Evolutionary conservation across 2,329 filamentous ascomycete genomes (phyloP).

Genomic region (Ceratocystis destructans): DNA sequence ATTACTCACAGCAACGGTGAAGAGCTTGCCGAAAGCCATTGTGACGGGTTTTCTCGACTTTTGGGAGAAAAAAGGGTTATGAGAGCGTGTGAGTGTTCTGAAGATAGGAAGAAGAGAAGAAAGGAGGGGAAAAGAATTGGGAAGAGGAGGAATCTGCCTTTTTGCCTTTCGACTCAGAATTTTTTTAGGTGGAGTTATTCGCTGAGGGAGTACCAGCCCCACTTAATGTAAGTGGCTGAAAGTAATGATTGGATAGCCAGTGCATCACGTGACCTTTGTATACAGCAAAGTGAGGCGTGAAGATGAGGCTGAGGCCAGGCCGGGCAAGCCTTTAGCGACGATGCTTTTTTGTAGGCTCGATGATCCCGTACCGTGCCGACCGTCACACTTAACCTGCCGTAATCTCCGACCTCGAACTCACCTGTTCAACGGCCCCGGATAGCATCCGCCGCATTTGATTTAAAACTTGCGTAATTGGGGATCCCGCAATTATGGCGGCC

Average conservation of each 20-base stretch:
- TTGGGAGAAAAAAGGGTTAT: slow-evolving; percentile 19
- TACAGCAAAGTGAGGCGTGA: slow-evolving; percentile 11
- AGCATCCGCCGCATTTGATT: background rate
- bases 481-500: slow-evolving; percentile 17
- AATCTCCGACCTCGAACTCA: background rate
- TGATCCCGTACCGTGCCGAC: background rate
- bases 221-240: slow-evolving; percentile 12
- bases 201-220: slow-evolving; percentile 12
- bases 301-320: slow-evolving; percentile 16
- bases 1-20: slow-evolving; percentile 59
- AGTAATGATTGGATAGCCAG: background rate
- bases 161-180: slow-evolving; percentile 19
- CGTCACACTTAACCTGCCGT: background rate
- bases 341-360: slow-evolving; percentile 1
- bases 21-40: slow-evolving; percentile 97
- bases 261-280: slow-evolving; percentile 10
- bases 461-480: background rate
- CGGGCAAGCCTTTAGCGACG: slow-evolving; percentile 1
- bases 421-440: background rate
- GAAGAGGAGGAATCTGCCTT: slow-evolving; percentile 13
- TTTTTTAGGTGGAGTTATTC: slow-evolving; percentile 19
- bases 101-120: slow-evolving; percentile 24
- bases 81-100: slow-evolving; percentile 22
- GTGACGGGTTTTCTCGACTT: slow-evolving; percentile 32
- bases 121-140: slow-evolving; percentile 15